These are phyloP conservation scores for Sarocladium oryzae DNA, from an alignment of 2,329 filamentous ascomycete genomes.

Conservation along the genomic window DNA sequence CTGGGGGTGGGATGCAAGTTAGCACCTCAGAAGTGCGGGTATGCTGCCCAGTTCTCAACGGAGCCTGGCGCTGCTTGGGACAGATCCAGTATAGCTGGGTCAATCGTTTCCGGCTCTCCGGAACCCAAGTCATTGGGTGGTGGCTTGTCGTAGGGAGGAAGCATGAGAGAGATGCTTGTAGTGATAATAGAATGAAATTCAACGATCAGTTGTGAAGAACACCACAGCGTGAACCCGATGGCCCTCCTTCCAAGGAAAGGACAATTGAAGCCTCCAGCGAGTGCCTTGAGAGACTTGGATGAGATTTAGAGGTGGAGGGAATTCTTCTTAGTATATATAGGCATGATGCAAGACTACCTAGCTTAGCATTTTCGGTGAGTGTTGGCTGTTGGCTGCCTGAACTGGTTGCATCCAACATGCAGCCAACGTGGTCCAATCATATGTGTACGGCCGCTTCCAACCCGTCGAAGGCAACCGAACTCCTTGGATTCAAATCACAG, in stretches of 20 bases:
- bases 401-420: neutral
- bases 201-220: too few relatives aligned
- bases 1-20: neutral
- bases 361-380: neutral
- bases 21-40: neutral
- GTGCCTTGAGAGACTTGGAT: too few relatives aligned
- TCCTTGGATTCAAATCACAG: neutral
- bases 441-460: constrained; percentile 5
- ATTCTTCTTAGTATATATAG: neutral
- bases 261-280: too few relatives aligned
- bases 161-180: too few relatives aligned
- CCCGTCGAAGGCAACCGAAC: neutral
- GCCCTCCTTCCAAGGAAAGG: too few relatives aligned
- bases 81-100: neutral
- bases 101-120: neutral
- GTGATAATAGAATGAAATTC: too few relatives aligned
- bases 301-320: neutral
- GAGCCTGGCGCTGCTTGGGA: neutral
- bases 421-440: constrained; percentile 1
- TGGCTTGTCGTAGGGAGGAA: too few relatives aligned
- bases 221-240: too few relatives aligned
- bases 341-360: too few relatives aligned
- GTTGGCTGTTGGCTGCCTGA: neutral
- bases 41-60: neutral
- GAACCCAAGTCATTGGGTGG: neutral